phyloP scores from a whole-genome alignment of 2,329 filamentous ascomycete genomes.

The Cryphonectria parasitica region DNA sequence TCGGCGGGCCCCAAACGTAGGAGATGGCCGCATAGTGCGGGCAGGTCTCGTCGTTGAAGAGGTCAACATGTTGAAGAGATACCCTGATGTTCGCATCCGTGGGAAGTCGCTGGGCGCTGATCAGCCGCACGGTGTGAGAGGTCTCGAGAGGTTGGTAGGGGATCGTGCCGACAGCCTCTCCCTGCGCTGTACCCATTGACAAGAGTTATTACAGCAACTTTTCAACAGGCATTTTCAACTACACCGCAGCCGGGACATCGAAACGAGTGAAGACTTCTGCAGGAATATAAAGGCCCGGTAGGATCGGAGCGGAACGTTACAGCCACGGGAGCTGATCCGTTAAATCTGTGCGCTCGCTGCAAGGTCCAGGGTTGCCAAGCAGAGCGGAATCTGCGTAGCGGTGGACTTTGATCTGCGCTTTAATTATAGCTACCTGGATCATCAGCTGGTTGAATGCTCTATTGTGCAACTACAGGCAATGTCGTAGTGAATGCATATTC shows the following conservation, averaged over 20 bases:
- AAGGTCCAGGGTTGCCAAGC: neutral
- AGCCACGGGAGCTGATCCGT: neutral
- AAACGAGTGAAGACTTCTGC: neutral
- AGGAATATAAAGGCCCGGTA: neutral
- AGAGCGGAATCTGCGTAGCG: too few species aligned
- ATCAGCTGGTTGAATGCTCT: neutral
- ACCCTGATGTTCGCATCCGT: neutral
- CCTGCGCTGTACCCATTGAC: neutral
- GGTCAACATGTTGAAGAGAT: neutral
- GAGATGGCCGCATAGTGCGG: neutral
- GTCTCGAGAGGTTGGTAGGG: neutral
- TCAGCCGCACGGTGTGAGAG: conserved; percentile 9
- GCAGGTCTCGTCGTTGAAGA: neutral
- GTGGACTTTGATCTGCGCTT: neutral
- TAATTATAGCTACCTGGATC: neutral
- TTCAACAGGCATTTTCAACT: neutral
- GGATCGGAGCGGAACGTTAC: neutral
- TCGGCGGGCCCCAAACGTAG: conserved; percentile 2
- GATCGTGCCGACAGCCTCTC: neutral
- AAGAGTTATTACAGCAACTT: neutral
- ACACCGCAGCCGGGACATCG: neutral
- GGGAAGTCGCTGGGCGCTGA: neutral
- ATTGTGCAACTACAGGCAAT: neutral
- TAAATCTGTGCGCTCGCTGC: neutral
- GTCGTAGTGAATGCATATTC: neutral